Base-by-base conservation (phyloP, 768 basidiomycete species). In the Hemileccinum rubropunctum region DNA sequence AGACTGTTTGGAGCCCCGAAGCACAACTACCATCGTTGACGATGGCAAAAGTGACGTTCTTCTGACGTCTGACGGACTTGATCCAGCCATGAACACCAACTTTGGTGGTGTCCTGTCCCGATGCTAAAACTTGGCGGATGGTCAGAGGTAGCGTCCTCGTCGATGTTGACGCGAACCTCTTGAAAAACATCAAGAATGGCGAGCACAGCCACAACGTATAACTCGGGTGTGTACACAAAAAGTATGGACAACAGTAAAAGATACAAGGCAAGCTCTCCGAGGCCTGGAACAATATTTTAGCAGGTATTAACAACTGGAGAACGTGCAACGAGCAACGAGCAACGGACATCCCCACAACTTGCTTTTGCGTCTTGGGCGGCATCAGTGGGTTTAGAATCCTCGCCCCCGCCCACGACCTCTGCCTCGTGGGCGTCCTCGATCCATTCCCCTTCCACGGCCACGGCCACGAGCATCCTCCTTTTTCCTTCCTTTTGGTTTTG, bases 401-500 rank as follows among this genome's bases (percentile, higher is more conserved):
- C 76, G 59, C 15, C 75, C 76, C 33, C 76, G 67, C 1, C 80
- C 78, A 46, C 81, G 67, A 4, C 82, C 80, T 44, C 84, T 70
- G 26, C 81, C 80, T 15, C 84, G 68, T 21, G 78, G 76, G 41
- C 83, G 76, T 26, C 79, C 80, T 26, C 78, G 71, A 11, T 75
- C 80, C 0, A 75, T 68, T 18, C 69, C 63, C 42, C 74, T 63
- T 13, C 82, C 84, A 10, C 88, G 76, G 1, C 77, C 80, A 2
- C 78, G 72, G 0, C 89, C 89, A 43, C 90, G 76, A 2, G 76
- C 67, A 37, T 86, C 88, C 10, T 91, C 93, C 78, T 95, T 95
- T 74, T 90, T 94, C 69, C 86, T 79, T 39, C 80, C 85, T 68
- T 95, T 97, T 15, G 95, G 94, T 72, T 95, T 95, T 5, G 95